Evolutionary conservation across 768 basidiomycete species (phyloP), one percentile per base, ranked within the genome.

Genomic region (Suillus weaverae): DNA sequence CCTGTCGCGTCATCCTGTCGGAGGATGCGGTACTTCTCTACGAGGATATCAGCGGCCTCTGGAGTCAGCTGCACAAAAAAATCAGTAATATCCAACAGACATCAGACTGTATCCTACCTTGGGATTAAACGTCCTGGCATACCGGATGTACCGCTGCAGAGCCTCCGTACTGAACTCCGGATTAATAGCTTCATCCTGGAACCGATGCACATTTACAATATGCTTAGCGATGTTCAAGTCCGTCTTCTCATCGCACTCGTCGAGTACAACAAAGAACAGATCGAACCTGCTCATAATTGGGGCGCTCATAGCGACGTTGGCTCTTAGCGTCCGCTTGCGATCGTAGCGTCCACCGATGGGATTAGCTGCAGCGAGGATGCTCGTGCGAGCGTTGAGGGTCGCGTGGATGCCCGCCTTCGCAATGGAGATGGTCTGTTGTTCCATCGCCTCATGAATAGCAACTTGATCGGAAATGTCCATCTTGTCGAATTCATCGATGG

Each of bases 401-500:
- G 97, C 97, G 71, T 99, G 97, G 69, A 99, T 99, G 63, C 97
- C 97, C 2, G 97, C 97, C 76, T 99, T 99, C 48, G 97, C 97
- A 68, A 99, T 98, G 35, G 95, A 97, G 70, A 99, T 98, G 1
- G 97, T 99, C 80, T 98, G 96, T 79, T 99, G 97, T 88, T 99
- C 97, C 97, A 99, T 99, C 9, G 97, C 97, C 83, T 99, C 97
- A 83, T 99, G 97, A 71, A 99, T 99, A 41, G 97, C 97, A 50
- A 99, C 95, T 76, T 99, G 97, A 76, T 99, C 97, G 0, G 93
- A 89, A 61, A 98, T 89, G 75, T 99, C 97, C 97, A 99, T 99
- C 79, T 99, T 99, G 85, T 99, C 97, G 72, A 99, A 99, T 78
- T 99, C 97, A 80, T 99, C 97, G 71, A 99, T 99, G n/a, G 96